Conservation (phyloP, 352 stramenopile species). For the Pythium angustatum region DNA sequence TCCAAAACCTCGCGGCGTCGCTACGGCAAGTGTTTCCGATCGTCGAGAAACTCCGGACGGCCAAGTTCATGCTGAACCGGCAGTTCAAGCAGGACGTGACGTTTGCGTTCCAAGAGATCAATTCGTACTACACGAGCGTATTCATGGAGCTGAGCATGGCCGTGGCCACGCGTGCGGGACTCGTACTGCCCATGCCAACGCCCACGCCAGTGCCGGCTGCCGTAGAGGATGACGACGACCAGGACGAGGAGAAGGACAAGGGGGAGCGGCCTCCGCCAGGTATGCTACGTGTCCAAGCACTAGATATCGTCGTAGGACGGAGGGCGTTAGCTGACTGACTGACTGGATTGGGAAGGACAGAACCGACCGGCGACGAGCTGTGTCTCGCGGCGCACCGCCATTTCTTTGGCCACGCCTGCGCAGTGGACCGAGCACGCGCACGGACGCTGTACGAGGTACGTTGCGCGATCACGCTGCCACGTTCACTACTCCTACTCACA, state of each 20-base stretch:
- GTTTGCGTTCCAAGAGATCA: slow-evolving; percentile 86
- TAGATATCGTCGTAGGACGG: too few relatives aligned
- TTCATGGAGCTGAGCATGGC: slow-evolving; percentile 85
- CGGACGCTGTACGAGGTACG: slow-evolving; percentile 58
- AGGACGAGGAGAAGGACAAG: not conserved
- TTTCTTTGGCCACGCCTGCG: slow-evolving; percentile 61
- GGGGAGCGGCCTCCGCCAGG: not conserved
- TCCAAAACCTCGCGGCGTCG: slow-evolving; percentile 77
- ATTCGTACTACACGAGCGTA: slow-evolving; percentile 81
- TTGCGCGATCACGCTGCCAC: too few relatives aligned
- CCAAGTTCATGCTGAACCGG: slow-evolving; percentile 77
- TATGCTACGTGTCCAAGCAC: too few relatives aligned
- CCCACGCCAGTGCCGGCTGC: slow-evolving; percentile 16
- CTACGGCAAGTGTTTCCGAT: slow-evolving; percentile 57
- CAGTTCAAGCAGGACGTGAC: slow-evolving; percentile 74
- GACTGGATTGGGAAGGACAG: not conserved
- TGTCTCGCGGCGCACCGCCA: slow-evolving; percentile 64
- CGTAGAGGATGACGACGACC: slow-evolving; percentile 7
- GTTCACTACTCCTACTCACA: not conserved
- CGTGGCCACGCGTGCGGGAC: slow-evolving; percentile 49
- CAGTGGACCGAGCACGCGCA: slow-evolving; percentile 42
- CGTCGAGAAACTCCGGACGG: slow-evolving; percentile 49
- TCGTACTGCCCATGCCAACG: slow-evolving; percentile 48
- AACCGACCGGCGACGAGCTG: slow-evolving; percentile 31
- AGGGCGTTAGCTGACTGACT: not conserved